phyloP scores from a whole-genome alignment of 116 monocot species.

The Iris pallida region DNA sequence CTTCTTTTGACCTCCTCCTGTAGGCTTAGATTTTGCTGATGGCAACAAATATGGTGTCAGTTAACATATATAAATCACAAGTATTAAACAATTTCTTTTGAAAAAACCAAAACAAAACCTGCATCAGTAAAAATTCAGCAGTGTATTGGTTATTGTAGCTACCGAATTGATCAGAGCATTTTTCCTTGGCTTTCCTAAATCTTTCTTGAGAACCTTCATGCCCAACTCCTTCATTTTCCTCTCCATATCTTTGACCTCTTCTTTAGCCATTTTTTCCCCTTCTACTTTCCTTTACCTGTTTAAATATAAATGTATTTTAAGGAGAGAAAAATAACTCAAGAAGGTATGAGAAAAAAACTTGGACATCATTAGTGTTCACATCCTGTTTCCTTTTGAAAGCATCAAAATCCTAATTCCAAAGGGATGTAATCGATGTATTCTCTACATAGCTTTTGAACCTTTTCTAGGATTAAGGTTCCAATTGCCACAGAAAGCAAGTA shows the following conservation, averaged over 20 bases:
- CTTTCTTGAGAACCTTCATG: slow-evolving; percentile 16
- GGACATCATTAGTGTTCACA: slow-evolving; percentile 19
- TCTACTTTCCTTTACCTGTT: slow-evolving; percentile 13
- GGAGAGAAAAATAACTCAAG: neutral
- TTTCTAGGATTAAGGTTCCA: slow-evolving; percentile 70
- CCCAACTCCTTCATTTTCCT: slow-evolving; percentile 5
- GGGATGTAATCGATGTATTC: slow-evolving; percentile 39
- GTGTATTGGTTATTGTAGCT: slow-evolving; percentile 3
- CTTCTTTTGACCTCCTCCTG: slow-evolving; percentile 35
- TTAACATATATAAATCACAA: neutral
- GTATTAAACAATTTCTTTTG: neutral
- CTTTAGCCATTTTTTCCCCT: slow-evolving; percentile 40
- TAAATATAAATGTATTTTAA: slow-evolving; percentile 12
- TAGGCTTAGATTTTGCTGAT: slow-evolving; percentile 30
- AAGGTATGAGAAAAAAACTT: neutral
- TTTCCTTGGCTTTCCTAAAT: slow-evolving; percentile 48
- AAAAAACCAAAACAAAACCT: neutral
- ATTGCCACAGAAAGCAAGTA: slow-evolving; percentile 80
- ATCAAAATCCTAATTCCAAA: slow-evolving; percentile 85
- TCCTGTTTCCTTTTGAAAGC: slow-evolving; percentile 54
- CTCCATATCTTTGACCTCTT: slow-evolving; percentile 19
- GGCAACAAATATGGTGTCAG: neutral
- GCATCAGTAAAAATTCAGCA: neutral
- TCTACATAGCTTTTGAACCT: slow-evolving; percentile 55
- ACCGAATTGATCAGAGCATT: slow-evolving; percentile 10